A percentile compares a stretch with the other conserved stretches of the same genome.
These are phyloP conservation scores for Moniliophthora roreri DNA, from an alignment of 1,284 basidiomycete species.

Conservation along the genomic window DNA sequence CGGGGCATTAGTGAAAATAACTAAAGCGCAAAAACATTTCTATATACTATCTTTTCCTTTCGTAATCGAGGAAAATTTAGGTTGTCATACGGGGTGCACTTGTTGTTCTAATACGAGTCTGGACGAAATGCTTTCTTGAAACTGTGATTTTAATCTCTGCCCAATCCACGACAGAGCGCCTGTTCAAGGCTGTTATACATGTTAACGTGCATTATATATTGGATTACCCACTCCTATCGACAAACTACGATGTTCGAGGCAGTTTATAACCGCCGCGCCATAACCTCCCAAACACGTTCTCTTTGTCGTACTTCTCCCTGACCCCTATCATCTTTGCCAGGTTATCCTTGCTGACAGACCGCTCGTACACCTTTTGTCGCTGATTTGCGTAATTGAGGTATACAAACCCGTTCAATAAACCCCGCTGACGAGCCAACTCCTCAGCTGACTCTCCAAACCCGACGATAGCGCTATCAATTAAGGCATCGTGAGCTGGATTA, in stretches of 20 bases:
- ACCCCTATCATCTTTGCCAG: background rate
- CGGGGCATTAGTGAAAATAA: too few species aligned
- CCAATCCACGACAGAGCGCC: too few species aligned
- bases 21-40: too few species aligned
- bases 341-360: background rate
- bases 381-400: conserved; percentile 1
- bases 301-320: conserved; percentile 2
- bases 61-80: too few species aligned
- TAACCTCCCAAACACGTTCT: background rate
- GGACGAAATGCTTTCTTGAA: too few species aligned
- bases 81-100: too few species aligned
- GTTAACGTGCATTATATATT: too few species aligned
- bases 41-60: too few species aligned
- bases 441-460: background rate
- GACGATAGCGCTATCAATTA: background rate
- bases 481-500: background rate
- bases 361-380: background rate
- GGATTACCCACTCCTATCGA: too few species aligned
- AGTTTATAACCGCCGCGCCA: conserved; percentile 1
- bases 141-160: too few species aligned
- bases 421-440: background rate
- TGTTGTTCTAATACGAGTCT: too few species aligned
- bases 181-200: too few species aligned
- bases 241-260: background rate
- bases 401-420: background rate